Evolutionary conservation across 371 early-diverging fungal species (phyloP), one percentile per base, ranked within the genome.

Genomic region (Catenaria anguillulae): DNA sequence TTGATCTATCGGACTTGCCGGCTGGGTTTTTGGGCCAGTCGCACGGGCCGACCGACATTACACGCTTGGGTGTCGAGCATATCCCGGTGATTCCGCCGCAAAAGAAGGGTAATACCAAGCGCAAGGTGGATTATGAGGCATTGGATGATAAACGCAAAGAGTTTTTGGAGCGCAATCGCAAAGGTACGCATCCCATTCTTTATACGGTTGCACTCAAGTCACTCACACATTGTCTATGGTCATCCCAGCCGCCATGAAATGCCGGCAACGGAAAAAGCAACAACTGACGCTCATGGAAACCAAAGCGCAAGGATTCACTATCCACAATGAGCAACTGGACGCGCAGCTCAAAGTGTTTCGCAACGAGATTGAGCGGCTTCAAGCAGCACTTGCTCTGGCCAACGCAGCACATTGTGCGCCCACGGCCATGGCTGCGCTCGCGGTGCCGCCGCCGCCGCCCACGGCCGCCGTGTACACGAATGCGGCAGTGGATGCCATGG

Each of bases 71-170:
- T 24, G 10, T 29, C 29, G 50, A 50, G 29, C 12, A 50, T 21
- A 29, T 58, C n/a, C 58, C 58, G 34, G 5, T 26, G 34, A 6
- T 33, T 10, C 58, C 58, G 36, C 58, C 58, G n/a, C 42, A 37
- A 19, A 58, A 58, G 58, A 58, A 58, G 42, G 58, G 58, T 24
- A 58, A 58, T 29, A 37, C 58, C 26, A 58, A 58, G 29, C 58
- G 58, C 58, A 58, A 58, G 55, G 58, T 58, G 34, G 42, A 58
- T 23, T 58, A 33, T 34, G 58, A 58, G 0, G 24, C n/a, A 12
- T 29, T 58, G 8, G 58, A 58, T 29, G 36, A 36, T 6, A 34
- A 34, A 15, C 58, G 58, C 26, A 58, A 58, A 29, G 29, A 24
- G n/a, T 58, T 33, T 19, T n/a, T 58, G 21, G 58, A 58, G 42